phyloP scores from a whole-genome alignment of 352 stramenopile species.

The Elongisporangium senticosum region DNA sequence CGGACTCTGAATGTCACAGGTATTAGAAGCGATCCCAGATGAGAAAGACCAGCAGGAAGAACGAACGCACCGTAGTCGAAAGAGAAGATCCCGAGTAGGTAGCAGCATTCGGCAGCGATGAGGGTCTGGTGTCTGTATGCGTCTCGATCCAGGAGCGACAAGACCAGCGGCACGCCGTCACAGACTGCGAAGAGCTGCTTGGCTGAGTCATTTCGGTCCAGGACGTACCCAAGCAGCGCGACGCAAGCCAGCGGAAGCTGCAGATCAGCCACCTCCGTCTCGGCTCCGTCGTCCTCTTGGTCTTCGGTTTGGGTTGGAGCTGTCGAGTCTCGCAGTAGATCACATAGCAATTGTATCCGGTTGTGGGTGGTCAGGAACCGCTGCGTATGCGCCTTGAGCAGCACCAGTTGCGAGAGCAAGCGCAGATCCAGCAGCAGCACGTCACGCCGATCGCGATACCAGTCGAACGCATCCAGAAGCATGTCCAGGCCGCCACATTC shows the following conservation, averaged over 20 bases:
- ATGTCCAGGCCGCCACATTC: constrained; percentile 18
- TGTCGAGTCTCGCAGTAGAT: constrained; percentile 11
- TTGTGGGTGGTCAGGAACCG: constrained; percentile 13
- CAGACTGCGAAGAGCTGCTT: constrained; percentile 30
- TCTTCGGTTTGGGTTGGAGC: constrained; percentile 2
- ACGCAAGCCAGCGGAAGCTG: constrained; percentile 10
- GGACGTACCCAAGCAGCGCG: constrained; percentile 13
- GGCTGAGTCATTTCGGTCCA: constrained; percentile 25
- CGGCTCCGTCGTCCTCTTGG: constrained; percentile 1
- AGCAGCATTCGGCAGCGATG: constrained; percentile 42
- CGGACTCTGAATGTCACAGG: constrained; percentile 8
- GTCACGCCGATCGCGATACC: constrained; percentile 12
- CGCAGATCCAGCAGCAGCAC: constrained; percentile 23
- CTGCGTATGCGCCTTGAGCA: constrained; percentile 19
- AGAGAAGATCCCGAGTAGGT: constrained; percentile 47
- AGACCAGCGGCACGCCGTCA: constrained; percentile 17
- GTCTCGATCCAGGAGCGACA: constrained; percentile 25
- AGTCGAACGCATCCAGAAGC: constrained; percentile 20
- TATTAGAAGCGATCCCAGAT: background rate
- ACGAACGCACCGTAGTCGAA: constrained; percentile 47
- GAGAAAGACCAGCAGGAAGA: background rate
- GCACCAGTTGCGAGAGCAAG: constrained; percentile 22
- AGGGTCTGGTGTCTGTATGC: constrained; percentile 18
- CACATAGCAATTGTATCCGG: constrained; percentile 22
- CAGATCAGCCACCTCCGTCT: constrained; percentile 10